These are phyloP conservation scores for Biscutella laevigata DNA, from an alignment of 441 rosid genomes.

Conservation along the genomic window DNA sequence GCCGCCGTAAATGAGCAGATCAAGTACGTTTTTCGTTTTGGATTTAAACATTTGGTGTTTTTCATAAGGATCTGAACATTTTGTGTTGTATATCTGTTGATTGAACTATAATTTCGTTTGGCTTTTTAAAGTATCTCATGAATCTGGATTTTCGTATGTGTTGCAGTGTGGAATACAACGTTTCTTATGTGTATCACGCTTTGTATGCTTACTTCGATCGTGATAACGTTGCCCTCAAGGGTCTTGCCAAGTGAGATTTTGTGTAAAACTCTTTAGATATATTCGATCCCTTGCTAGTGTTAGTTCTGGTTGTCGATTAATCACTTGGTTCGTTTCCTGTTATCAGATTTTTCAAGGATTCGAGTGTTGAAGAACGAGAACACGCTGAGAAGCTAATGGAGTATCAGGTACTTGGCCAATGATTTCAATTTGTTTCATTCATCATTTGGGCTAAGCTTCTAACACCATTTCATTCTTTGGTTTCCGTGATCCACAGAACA, in stretches of 20 bases:
- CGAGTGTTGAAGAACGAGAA: conserved; percentile 45
- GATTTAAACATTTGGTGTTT: background rate
- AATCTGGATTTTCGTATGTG: background rate
- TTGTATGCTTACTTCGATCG: conserved; percentile 48
- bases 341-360: conserved; percentile 45
- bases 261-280: too few species aligned
- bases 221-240: conserved; percentile 43
- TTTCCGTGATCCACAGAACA: conserved; percentile 36
- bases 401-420: conserved; percentile 30
- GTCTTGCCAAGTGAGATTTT: conserved; percentile 43
- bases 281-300: background rate
- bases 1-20: conserved; percentile 47
- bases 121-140: background rate
- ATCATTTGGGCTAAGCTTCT: background rate
- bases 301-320: background rate
- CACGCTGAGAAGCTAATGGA: conserved; percentile 53
- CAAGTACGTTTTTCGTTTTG: conserved; percentile 25
- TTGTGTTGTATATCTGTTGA: background rate
- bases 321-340: background rate
- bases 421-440: background rate
- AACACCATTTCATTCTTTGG: background rate
- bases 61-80: background rate
- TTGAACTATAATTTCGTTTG: background rate
- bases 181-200: conserved; percentile 47
- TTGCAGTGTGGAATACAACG: conserved; percentile 40